These are phyloP conservation scores for Pestalotiopsis fici DNA, from an alignment of 2,329 filamentous ascomycete genomes.

Conservation along the genomic window DNA sequence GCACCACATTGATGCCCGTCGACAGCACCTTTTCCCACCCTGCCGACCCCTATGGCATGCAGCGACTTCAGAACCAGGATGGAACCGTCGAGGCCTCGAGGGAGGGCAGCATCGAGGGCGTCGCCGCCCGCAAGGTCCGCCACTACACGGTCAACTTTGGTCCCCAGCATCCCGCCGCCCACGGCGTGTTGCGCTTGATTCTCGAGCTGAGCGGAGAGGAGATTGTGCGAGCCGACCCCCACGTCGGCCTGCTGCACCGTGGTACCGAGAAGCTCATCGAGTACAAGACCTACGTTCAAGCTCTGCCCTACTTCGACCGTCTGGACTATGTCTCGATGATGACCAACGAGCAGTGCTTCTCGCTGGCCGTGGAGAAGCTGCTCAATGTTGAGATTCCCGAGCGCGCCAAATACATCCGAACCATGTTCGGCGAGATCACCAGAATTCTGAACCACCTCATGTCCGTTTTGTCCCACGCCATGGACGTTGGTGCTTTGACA, in stretches of 20 bases:
- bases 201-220: constrained; percentile 97
- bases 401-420: constrained; percentile 95
- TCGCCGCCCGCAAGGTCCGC: constrained; percentile 73
- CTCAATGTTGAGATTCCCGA: constrained; percentile 95
- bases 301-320: constrained; percentile 96
- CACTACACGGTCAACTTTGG: constrained; percentile 99
- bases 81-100: constrained; percentile 45
- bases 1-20: constrained; percentile 65
- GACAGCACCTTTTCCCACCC: constrained; percentile 63
- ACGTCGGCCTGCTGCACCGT: constrained; percentile 93
- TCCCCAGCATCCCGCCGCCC: constrained; percentile 95
- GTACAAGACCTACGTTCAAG: constrained; percentile 99
- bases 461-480: constrained; percentile 95
- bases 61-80: constrained; percentile 41
- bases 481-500: constrained; percentile 97
- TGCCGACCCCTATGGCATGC: constrained; percentile 48
- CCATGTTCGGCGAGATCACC: constrained; percentile 93
- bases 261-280: constrained; percentile 99
- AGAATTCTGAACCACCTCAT: constrained; percentile 95
- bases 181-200: constrained; percentile 97
- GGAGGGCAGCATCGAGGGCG: constrained; percentile 49
- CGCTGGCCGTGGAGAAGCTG: constrained; percentile 94
- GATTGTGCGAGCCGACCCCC: constrained; percentile 93
- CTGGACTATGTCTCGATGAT: constrained; percentile 99
- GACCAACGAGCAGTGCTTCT: constrained; percentile 99